These are phyloP conservation scores for Phragmites australis DNA, from an alignment of 176 grass and related monocot genomes.

Conservation along the genomic window DNA sequence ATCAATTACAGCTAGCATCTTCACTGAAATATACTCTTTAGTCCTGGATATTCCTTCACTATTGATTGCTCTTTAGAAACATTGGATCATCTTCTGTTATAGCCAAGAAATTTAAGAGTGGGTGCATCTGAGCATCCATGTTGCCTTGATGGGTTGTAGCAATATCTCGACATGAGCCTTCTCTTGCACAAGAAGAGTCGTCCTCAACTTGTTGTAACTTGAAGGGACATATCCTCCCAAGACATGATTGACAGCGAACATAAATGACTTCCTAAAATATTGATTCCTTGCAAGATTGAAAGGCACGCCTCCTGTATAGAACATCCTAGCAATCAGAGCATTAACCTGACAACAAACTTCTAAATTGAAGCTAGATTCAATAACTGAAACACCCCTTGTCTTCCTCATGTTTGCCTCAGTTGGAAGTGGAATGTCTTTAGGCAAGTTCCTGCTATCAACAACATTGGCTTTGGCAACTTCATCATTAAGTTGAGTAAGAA, in stretches of 20 bases:
- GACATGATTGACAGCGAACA: background rate
- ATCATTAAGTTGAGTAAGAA: background rate
- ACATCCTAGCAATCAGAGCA: conserved; percentile 14
- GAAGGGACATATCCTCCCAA: background rate
- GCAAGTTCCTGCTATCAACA: background rate
- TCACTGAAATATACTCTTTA: background rate
- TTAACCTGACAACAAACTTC: background rate
- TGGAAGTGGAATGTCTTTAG: background rate
- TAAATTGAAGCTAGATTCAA: conserved; percentile 3
- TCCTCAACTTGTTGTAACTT: background rate
- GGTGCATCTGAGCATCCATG: background rate
- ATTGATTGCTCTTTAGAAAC: background rate
- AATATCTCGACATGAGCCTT: background rate
- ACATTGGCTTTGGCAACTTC: background rate
- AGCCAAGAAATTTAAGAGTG: background rate
- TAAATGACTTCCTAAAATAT: background rate
- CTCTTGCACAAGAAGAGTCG: background rate
- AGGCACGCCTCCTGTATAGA: background rate
- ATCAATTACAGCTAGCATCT: background rate
- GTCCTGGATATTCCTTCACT: background rate
- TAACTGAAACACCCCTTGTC: background rate
- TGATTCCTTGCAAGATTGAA: conserved; percentile 12
- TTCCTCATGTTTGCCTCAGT: background rate
- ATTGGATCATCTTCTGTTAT: conserved; percentile 4
- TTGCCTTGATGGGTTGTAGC: background rate